These are phyloP conservation scores for Aspergillaceae sp. DNA, from an alignment of 2,329 filamentous ascomycete species.

Conservation along the genomic window DNA sequence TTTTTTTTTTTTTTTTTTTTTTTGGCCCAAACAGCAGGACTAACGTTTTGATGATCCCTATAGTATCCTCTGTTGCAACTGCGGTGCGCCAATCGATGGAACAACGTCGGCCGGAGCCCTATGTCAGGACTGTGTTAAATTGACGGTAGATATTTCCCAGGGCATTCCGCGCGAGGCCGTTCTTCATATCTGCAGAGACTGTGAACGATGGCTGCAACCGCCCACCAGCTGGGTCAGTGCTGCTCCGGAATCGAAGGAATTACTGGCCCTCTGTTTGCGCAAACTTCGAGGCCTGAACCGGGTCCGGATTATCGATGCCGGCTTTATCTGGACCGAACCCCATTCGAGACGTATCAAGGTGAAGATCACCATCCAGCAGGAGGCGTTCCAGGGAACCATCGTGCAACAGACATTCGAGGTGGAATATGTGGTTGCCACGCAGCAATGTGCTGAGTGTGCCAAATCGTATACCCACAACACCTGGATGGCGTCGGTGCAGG, in stretches of 20 bases:
- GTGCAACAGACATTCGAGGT: conserved; percentile 95
- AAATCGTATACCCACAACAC: conserved; percentile 97
- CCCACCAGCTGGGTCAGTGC: conserved; percentile 81
- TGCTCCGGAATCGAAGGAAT: conserved; percentile 76
- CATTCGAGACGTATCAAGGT: conserved; percentile 88
- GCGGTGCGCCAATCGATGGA: conserved; percentile 89
- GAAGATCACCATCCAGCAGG: conserved; percentile 85
- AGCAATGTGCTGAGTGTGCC: conserved; percentile 89
- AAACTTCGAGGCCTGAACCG: conserved; percentile 80
- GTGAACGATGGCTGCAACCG: conserved; percentile 85
- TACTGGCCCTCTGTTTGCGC: conserved; percentile 82
- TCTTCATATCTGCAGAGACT: conserved; percentile 86
- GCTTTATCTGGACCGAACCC: conserved; percentile 96
- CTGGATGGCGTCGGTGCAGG: conserved; percentile 88
- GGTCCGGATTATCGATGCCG: conserved; percentile 89
- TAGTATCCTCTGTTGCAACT: conserved; percentile 97
- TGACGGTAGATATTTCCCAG: conserved; percentile 84
- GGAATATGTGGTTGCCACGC: conserved; percentile 78
- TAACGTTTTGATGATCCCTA: conserved; percentile 6
- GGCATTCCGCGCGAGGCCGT: conserved; percentile 86
- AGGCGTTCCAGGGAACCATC: conserved; percentile 57
- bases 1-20: conserved; percentile 4
- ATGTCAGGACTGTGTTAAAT: conserved; percentile 92
- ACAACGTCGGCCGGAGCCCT: conserved; percentile 76
- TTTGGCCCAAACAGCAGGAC: conserved; percentile 1